Base-by-base conservation (phyloP, 2,329 filamentous ascomycete genomes). In the Chaetomium olivaceum region DNA sequence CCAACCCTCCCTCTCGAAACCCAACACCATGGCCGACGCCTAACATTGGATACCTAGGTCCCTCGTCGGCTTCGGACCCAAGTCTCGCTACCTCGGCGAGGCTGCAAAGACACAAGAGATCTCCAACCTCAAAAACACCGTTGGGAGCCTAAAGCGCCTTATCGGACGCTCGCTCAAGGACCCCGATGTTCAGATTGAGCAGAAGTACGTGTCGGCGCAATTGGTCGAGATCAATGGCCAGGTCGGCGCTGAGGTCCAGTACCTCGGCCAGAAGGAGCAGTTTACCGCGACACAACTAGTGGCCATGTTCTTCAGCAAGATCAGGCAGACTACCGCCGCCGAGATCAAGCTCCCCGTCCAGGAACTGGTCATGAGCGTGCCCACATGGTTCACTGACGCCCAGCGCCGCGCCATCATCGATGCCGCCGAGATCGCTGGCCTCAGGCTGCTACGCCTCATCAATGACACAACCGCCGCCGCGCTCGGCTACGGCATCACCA, bases 81-180 rank as follows among this genome's bases (percentile, higher is more conserved):
- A 96, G 83, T 89, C 87, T 80, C 91, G 95, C 83, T 96, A 96
- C 79, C 87, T 99, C 71, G 95, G 95, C 72, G 95, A 99, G 83
- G 81, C 91, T 65, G 95, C 95, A 73, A 98, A 98, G 88, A 98
- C 94, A 72, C 94, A 97, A 83, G 95, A 99, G 82, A 96, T 97
- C 78, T 97, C 94, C 76, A 99, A 99, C 85, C 88, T 98, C 76
- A 99, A 98, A 85, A 99, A 99, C 87, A 99, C 95, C 73, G 91
- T 99, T 81, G 85, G 88, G 79, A 93, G 88, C 72, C 87, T 99
- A 75, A 97, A 97, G 84, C 92, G 95, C 76, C 89, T 99, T 73
- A 90, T 91, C 76, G 95, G 95, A 76, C 92, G 95, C 77, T 84
- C 86, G 69, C 86, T 94, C 81, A 89, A 85, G 78, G 95, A 99